phyloP scores from a whole-genome alignment of 148 eudicot genomes.

The Pouteria glomerata region DNA sequence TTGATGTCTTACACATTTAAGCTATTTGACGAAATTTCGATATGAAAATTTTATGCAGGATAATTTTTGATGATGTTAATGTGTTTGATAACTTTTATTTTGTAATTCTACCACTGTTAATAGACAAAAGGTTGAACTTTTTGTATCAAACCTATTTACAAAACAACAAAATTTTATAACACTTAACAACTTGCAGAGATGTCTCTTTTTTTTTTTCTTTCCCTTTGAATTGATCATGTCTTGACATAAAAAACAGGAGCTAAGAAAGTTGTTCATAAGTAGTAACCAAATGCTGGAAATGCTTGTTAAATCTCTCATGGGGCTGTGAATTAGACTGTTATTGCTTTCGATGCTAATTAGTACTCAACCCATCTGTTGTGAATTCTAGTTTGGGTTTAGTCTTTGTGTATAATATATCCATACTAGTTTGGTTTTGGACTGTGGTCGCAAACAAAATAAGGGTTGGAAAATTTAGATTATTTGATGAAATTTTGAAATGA shows the following conservation, averaged over 20 bases:
- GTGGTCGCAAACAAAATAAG: slow-evolving; percentile 27
- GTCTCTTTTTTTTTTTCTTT: background rate
- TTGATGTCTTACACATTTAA: too few species aligned
- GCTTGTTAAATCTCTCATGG: slow-evolving; percentile 43
- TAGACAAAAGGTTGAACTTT: slow-evolving; percentile 10
- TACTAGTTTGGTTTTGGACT: slow-evolving; percentile 22
- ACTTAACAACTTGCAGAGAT: slow-evolving; percentile 7
- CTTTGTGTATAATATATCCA: slow-evolving; percentile 22
- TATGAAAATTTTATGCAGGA: too few species aligned
- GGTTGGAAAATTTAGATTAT: slow-evolving; percentile 57
- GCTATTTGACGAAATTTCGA: too few species aligned
- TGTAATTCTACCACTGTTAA: slow-evolving; percentile 8
- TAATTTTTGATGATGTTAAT: too few species aligned
- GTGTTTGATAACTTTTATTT: background rate
- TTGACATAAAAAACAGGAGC: slow-evolving; percentile 1
- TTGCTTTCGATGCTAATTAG: slow-evolving; percentile 35
- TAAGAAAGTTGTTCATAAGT: slow-evolving; percentile 74
- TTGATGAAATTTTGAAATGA: too few species aligned
- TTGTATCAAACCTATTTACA: slow-evolving; percentile 51
- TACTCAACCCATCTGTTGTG: slow-evolving; percentile 15
- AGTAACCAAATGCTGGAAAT: slow-evolving; percentile 62
- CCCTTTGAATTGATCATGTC: background rate
- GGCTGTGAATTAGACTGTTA: slow-evolving; percentile 31
- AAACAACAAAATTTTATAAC: slow-evolving; percentile 22
- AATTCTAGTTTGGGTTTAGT: slow-evolving; percentile 35